Conservation (phyloP, 352 stramenopile species). For the Phytophthora parvispora region DNA sequence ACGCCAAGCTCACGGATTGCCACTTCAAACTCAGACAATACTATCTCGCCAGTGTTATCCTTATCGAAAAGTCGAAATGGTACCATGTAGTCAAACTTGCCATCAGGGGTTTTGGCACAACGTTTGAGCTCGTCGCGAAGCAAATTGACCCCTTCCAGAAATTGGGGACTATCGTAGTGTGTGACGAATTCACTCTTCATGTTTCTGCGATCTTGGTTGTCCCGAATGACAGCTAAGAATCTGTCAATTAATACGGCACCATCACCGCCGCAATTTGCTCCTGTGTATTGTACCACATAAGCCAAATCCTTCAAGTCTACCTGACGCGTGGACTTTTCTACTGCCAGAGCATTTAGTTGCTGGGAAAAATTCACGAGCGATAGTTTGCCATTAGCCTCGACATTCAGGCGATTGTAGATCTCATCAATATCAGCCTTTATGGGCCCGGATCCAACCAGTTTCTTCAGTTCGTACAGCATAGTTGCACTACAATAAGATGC, state of each 20-base stretch:
- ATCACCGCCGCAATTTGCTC: conserved; percentile 76
- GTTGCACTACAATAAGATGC: conserved; percentile 39
- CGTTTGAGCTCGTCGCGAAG: conserved; percentile 80
- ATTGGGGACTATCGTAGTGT: conserved; percentile 82
- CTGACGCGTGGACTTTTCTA: conserved; percentile 60
- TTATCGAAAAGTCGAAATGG: conserved; percentile 85
- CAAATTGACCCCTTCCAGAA: conserved; percentile 78
- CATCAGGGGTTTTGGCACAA: conserved; percentile 83
- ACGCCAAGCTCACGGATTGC: conserved; percentile 77
- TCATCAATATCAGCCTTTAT: conserved; percentile 48
- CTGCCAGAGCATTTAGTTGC: conserved; percentile 64
- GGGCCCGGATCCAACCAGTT: conserved; percentile 62
- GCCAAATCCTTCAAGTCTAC: conserved; percentile 79
- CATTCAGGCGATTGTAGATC: conserved; percentile 78
- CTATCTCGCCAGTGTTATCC: conserved; percentile 71
- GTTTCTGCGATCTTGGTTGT: conserved; percentile 78
- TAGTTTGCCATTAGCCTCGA: conserved; percentile 79
- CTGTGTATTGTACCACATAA: conserved; percentile 81
- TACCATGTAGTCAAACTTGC: conserved; percentile 77
- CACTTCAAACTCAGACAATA: conserved; percentile 79
- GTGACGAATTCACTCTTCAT: conserved; percentile 90
- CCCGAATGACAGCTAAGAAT: conserved; percentile 73
- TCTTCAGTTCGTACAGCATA: conserved; percentile 78
- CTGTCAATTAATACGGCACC: conserved; percentile 78
- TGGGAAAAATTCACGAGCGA: conserved; percentile 64